These are phyloP conservation scores for Hyaloscypha variabilis DNA, from an alignment of 495 filamentous ascomycete genomes.

Conservation along the genomic window DNA sequence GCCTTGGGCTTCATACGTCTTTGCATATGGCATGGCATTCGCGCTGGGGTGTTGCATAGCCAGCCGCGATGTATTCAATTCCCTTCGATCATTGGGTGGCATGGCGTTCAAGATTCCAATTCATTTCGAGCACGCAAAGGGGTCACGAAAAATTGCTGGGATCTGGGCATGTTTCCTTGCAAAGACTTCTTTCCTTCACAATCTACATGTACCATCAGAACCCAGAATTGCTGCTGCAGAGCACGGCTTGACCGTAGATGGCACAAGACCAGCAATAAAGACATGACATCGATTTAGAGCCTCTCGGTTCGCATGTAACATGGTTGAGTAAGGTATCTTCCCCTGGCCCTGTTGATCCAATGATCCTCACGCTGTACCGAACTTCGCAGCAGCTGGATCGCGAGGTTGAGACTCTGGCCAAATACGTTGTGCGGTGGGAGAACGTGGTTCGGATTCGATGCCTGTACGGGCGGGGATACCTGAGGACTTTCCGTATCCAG, in stretches of 20 bases:
- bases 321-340: not conserved
- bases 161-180: conserved; percentile 14
- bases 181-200: not conserved
- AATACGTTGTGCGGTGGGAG: not conserved
- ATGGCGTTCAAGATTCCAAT: conserved; percentile 23
- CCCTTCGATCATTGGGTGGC: conserved; percentile 19
- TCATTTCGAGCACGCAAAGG: conserved; percentile 3
- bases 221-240: conserved; percentile 9
- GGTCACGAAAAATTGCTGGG: conserved; percentile 24
- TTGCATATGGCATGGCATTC: conserved; percentile 24
- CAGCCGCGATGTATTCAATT: conserved; percentile 27
- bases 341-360: too few species aligned
- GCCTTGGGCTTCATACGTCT: conserved; percentile 7
- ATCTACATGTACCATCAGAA: conserved; percentile 18
- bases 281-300: not conserved
- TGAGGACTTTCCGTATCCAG: not conserved
- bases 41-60: conserved; percentile 22
- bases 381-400: not conserved
- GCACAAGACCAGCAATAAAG: not conserved
- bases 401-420: not conserved
- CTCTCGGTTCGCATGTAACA: not conserved
- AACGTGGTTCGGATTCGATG: not conserved
- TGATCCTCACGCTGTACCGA: too few species aligned
- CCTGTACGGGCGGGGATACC: not conserved
- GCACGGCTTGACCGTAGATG: conserved; percentile 4